Evolutionary conservation across 1,139 yeast genomes (phyloP).

Genomic region (Candida buenavistaensis): DNA sequence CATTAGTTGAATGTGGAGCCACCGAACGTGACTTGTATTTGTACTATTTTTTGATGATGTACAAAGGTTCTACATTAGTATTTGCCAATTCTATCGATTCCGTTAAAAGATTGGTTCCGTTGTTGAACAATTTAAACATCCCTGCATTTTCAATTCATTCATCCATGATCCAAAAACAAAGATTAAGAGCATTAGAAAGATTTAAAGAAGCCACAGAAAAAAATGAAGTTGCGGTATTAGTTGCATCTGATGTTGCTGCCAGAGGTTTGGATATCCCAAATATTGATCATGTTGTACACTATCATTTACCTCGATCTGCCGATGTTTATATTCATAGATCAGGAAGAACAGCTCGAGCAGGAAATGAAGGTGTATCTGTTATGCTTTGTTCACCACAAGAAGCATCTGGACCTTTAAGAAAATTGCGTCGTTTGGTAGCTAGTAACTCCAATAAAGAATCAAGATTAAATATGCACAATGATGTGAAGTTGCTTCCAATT

Average conservation of each 20-base stretch:
- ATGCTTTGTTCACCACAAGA: constrained; percentile 94
- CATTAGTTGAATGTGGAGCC: constrained; percentile 88
- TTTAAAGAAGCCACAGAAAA: constrained; percentile 57
- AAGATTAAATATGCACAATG: constrained; percentile 41
- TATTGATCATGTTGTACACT: constrained; percentile 93
- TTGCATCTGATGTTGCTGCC: constrained; percentile 98
- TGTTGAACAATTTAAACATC: constrained; percentile 66
- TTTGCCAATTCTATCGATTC: constrained; percentile 94
- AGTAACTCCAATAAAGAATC: constrained; percentile 24
- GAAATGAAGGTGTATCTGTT: constrained; percentile 89
- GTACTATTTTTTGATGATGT: constrained; percentile 82
- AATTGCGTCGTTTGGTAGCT: constrained; percentile 65
- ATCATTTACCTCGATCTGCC: constrained; percentile 92
- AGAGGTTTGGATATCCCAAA: constrained; percentile 93
- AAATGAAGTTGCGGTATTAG: constrained; percentile 63
- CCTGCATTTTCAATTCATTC: constrained; percentile 87
- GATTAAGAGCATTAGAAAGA: constrained; percentile 80
- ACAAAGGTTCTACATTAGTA: constrained; percentile 87
- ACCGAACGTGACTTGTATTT: constrained; percentile 86
- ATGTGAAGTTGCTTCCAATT: constrained; percentile 72
- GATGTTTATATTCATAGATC: constrained; percentile 95
- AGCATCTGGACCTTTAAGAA: constrained; percentile 81
- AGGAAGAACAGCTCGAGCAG: constrained; percentile 98
- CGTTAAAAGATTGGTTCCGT: constrained; percentile 81
- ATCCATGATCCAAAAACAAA: constrained; percentile 91